phyloP scores from a whole-genome alignment of 495 filamentous ascomycete species.

The Margaritispora aquatica region DNA sequence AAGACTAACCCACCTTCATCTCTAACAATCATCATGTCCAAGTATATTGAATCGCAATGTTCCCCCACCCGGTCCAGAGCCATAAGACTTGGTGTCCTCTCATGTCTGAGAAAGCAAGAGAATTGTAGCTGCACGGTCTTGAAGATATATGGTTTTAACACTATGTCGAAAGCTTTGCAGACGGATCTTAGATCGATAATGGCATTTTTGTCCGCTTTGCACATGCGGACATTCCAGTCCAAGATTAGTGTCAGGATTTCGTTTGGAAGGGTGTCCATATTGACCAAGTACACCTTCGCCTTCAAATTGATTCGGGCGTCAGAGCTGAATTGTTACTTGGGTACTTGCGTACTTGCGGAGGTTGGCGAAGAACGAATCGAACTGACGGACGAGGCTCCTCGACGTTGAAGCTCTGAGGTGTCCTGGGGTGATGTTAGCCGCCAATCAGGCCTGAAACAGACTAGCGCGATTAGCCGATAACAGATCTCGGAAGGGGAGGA shows the following conservation, averaged over 20 bases:
- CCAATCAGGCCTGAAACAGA: neutral
- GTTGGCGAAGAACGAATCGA: too few relatives aligned
- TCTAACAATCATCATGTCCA: constrained; percentile 25
- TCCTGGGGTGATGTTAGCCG: too few relatives aligned
- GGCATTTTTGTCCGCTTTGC: constrained; percentile 18
- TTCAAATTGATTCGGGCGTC: too few relatives aligned
- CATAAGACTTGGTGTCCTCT: neutral
- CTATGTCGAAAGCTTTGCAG: constrained; percentile 22
- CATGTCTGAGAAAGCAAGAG: constrained; percentile 12
- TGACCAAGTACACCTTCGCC: neutral
- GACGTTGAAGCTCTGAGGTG: neutral
- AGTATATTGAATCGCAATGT: constrained; percentile 19
- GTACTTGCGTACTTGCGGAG: too few relatives aligned
- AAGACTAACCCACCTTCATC: constrained; percentile 23
- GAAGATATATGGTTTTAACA: constrained; percentile 18
- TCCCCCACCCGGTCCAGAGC: constrained; percentile 3
- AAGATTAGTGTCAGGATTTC: constrained; percentile 21
- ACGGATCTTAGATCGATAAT: constrained; percentile 19
- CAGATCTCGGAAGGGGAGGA: neutral
- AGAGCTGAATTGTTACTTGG: too few relatives aligned
- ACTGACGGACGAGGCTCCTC: too few relatives aligned
- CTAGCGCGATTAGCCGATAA: neutral
- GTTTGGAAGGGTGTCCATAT: constrained; percentile 19
- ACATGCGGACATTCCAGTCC: constrained; percentile 8
- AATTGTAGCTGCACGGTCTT: constrained; percentile 24